phyloP scores from a whole-genome alignment of 1,284 basidiomycete species.

The Apiotrichum domesticum region DNA sequence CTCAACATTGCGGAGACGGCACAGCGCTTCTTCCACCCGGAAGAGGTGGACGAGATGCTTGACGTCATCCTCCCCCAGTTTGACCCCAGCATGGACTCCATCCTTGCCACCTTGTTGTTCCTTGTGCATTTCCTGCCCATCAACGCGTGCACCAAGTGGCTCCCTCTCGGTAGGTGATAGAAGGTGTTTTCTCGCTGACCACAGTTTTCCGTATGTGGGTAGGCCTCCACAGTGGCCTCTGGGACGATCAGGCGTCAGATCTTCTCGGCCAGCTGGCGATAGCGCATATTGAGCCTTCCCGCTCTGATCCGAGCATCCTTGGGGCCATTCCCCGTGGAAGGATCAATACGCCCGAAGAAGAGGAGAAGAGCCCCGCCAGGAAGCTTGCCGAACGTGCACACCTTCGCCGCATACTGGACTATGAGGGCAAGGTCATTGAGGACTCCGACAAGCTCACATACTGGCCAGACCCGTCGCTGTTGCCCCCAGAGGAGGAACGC shows the following conservation, averaged over 20 bases:
- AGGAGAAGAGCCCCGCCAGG: conserved; percentile 29
- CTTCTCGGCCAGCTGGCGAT: conserved; percentile 62
- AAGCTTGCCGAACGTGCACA: conserved; percentile 23
- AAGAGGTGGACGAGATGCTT: conserved; percentile 85
- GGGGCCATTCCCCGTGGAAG: conserved; percentile 53
- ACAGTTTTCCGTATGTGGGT: conserved; percentile 70
- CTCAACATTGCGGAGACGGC: conserved; percentile 76
- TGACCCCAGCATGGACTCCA: conserved; percentile 66
- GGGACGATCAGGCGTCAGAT: conserved; percentile 71
- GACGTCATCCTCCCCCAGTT: conserved; percentile 59
- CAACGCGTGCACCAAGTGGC: conserved; percentile 69
- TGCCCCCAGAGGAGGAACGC: conserved; percentile 53
- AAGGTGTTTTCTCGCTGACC: conserved; percentile 2
- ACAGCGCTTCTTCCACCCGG: conserved; percentile 84
- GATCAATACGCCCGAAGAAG: conserved; percentile 35
- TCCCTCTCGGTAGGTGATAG: conserved; percentile 55
- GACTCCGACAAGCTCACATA: conserved; percentile 55
- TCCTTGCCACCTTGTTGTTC: conserved; percentile 73
- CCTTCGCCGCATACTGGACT: conserved; percentile 30
- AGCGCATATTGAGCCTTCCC: conserved; percentile 63
- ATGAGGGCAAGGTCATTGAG: conserved; percentile 34
- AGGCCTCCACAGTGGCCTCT: conserved; percentile 73
- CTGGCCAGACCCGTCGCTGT: conserved; percentile 31
- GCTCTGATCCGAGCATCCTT: conserved; percentile 64
- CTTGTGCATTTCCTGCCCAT: conserved; percentile 72